Base-by-base conservation (phyloP, 805 yeast species). In the Schwanniomyces pseudopolymorphus region DNA sequence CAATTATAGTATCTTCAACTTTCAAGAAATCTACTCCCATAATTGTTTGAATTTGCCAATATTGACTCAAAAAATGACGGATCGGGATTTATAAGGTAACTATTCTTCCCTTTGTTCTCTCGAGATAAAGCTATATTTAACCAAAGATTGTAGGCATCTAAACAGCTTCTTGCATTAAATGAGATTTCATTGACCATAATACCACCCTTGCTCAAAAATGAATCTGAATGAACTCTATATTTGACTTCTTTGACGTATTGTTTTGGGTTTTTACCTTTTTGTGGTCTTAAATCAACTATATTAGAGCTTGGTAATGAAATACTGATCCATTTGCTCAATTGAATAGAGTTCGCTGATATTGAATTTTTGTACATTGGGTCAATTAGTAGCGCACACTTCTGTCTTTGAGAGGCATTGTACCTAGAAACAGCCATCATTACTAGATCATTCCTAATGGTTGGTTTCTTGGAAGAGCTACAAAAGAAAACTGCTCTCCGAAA, bases 221-320 rank as follows among this genome's bases (percentile, higher is more conserved):
- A 54, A 36, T 58, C 58, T 4, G 65, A 64, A 49, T 71, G 75
- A 44, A 58, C 64, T 39, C 77, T 57, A 48, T 72, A 72, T 54
- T 71, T 72, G 48, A 73, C 64, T 17, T 67, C 66, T 49, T 70
- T 72, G 43, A 73, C 62, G 45, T 69, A 72, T 44, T 70, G 70
- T 11, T 45, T 48, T n/a, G 67, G 28, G 4, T 67, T 53, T 43
- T 61, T 53, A 33, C 64, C 65, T 44, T 51, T 51, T 53, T 54
- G 59, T 1, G 74, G 69, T 14, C 77, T 59, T 28, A 73, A 50
- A 47, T 73, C 76, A 17, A 70, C 59, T 17, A 73, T 69, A 45
- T 72, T 74, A 5, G 77, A 66, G 1, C 72, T 57, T 5, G 77
- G 75, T 19, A 73, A 52, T 0, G 57, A 55, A 1, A 66, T 57